Evolutionary conservation across 78 protist species (phyloP), one percentile per base, ranked within the genome.

Genomic region (Trichosphaerium sp.): DNA sequence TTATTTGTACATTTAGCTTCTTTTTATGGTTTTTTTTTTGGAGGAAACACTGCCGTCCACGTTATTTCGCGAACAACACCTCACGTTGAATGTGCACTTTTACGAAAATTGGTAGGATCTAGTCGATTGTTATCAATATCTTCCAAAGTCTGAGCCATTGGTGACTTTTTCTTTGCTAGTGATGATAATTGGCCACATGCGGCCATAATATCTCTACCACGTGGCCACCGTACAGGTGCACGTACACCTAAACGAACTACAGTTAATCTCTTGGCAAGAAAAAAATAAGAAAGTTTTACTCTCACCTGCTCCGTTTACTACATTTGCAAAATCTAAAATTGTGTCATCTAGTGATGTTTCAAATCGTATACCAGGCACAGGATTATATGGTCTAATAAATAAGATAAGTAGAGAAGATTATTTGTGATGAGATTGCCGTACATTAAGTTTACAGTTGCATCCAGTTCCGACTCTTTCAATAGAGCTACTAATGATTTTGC

Each of bases 171-270:
- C n/a, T n/a, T n/a, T n/a, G n/a, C n/a, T n/a, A 29, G 43, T 60
- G 65, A 12, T 60, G 18, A 35, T n/a, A 78, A 52, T 51, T 73
- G 78, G 31, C 84, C 84, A 42, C 84, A 78, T 14, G 84, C 84
- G 1, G 74, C 78, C 6, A 74, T 42, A 21, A 78, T 78, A 52
- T 78, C 84, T 8, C 38, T 35, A 5, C 84, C 84, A 23, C 84
- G 34, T 4, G 79, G 64, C 48, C 73, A 77, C n/a, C 84, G 74
- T 25, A 78, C 49, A 0, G 84, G 69, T 25, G 56, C 78, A 3
- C 71, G 51, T 15, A 77, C 31, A n/a, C 18, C 51, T 44, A 18
- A 15, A 15, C 51, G 51, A 15, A 18, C n/a, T n/a, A n/a, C n/a
- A n/a, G n/a, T n/a, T n/a, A n/a, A n/a, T n/a, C n/a, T n/a, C n/a